phyloP scores from a whole-genome alignment of 2,329 filamentous ascomycete species.

The Ophiosphaerella herpotricha region DNA sequence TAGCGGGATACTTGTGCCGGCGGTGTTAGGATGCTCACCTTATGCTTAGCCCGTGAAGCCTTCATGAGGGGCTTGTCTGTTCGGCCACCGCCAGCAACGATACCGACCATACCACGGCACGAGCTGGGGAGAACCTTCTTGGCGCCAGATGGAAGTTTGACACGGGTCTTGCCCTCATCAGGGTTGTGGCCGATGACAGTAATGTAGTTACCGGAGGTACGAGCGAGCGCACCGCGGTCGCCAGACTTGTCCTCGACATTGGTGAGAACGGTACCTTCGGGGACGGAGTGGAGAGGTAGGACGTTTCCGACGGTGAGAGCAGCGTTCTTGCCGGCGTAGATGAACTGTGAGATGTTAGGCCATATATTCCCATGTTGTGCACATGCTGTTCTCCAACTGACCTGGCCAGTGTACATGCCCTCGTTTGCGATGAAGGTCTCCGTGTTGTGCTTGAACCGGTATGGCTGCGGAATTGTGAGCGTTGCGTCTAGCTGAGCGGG shows the following conservation, averaged over 20 bases:
- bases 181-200: constrained; percentile 61
- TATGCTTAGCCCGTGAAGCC: constrained; percentile 99
- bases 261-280: constrained; percentile 98
- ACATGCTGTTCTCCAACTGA: constrained; percentile 23
- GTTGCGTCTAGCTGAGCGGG: constrained; percentile 4
- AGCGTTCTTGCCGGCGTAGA: constrained; percentile 99
- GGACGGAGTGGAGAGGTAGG: constrained; percentile 89
- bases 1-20: background rate
- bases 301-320: constrained; percentile 96
- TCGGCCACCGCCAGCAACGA: constrained; percentile 98
- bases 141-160: constrained; percentile 98
- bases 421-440: constrained; percentile 99
- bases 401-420: constrained; percentile 99
- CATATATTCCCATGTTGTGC: background rate
- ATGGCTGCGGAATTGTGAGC: constrained; percentile 59
- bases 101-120: constrained; percentile 98
- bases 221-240: constrained; percentile 93
- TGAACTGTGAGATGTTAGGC: constrained; percentile 63
- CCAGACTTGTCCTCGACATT: constrained; percentile 99
- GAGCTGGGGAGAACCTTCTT: constrained; percentile 98
- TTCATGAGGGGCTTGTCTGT: constrained; percentile 99
- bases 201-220: constrained; percentile 99
- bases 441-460: constrained; percentile 95
- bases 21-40: constrained; percentile 47
- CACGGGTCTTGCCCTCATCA: constrained; percentile 93